Percentiles rank a stretch among this genome's conserved stretches.
phyloP scores from a whole-genome alignment of 75 land plant species.

The Picea sitchensis region DNA sequence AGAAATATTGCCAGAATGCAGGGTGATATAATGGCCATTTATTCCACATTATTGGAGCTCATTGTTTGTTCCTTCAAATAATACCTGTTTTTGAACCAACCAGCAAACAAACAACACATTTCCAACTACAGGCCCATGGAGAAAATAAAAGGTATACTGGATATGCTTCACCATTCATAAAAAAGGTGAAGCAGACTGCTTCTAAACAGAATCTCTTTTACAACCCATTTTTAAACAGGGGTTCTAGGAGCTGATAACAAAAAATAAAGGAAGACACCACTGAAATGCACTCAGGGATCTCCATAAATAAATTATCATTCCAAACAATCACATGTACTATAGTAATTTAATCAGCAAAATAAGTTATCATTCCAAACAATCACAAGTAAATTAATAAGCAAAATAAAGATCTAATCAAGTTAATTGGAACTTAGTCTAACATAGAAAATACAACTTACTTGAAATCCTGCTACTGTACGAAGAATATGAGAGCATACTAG shows the following conservation, averaged over 20 bases:
- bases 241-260: not conserved
- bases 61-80: no score
- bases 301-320: not conserved
- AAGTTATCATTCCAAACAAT: not conserved
- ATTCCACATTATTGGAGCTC: no score
- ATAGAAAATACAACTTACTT: slow-evolving; percentile 39
- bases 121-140: not conserved
- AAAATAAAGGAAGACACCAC: not conserved
- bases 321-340: not conserved
- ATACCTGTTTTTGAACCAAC: not conserved
- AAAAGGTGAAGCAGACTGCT: not conserved
- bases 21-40: no score
- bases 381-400: not conserved
- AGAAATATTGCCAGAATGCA: no score
- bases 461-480: slow-evolving; percentile 95
- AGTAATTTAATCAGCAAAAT: not conserved
- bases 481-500: slow-evolving; percentile 88
- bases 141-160: not conserved
- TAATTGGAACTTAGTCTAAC: not conserved
- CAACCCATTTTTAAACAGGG: not conserved
- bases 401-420: not conserved
- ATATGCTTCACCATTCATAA: not conserved
- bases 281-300: not conserved
- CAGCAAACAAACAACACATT: not conserved
- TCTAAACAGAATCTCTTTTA: not conserved